Base-by-base conservation (phyloP, 257 asterid species). In the Cordia subcordata region DNA sequence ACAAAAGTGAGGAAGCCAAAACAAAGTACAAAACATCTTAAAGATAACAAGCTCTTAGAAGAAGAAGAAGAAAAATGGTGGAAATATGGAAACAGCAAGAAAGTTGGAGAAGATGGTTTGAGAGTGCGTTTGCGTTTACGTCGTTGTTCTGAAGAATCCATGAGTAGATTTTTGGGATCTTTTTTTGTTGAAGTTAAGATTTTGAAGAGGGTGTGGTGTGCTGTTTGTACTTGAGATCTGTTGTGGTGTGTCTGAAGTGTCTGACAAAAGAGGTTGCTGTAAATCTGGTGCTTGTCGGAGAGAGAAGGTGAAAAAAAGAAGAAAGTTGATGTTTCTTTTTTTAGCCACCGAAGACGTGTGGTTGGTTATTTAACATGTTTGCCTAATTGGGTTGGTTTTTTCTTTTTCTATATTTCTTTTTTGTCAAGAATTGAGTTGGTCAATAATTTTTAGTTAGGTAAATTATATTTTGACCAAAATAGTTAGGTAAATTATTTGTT, bases 141-240 rank as follows among this genome's bases (percentile, higher is more conserved):
- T 44, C 90, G 80, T 66, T 78, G 88, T 75, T 91, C 94, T 12
- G 95, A 75, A 52, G 81, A 77, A 67, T 77, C 94, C 99, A 92
- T 90, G 42, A 27, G 52, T 58, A 42, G 15, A 14, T 42, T 14
- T 42, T 42, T 42, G 35, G 35, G 35, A 27, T 27, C 35, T 27
- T 1, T 27, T 64, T 65, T 65, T 57, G 60, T 44, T 55, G 13
- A 12, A 11, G 53, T 10, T 14, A 40, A 56, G 16, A 22, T 64
- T 42, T 35, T 64, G 35, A 4, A 11, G 13, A 51, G 52, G 55
- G n/a, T n/a, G n/a, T n/a, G n/a, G n/a, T n/a, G n/a, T n/a, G n/a
- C n/a, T 50, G 47, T 19, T 71, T 60, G 35, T 6, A 27, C 6
- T 1, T 27, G 4, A 27, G 35, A 27, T 27, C 4, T 27, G 35